Percentiles rank a stretch among this genome's conserved stretches.
These are phyloP conservation scores for Prunus dulcis DNA, from an alignment of 306 rosid species.

Conservation along the genomic window DNA sequence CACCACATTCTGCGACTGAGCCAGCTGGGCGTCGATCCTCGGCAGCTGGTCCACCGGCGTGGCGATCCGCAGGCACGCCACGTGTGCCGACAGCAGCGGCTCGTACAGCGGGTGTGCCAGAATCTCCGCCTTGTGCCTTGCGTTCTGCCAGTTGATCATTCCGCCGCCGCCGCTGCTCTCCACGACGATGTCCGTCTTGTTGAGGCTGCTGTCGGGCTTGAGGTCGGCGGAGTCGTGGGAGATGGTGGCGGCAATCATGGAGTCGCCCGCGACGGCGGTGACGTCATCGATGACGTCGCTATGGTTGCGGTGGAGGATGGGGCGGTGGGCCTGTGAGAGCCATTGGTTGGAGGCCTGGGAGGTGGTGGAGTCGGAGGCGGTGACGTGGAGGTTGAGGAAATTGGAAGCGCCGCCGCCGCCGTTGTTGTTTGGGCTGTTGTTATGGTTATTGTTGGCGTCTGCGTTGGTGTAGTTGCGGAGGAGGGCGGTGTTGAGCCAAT, in stretches of 20 bases:
- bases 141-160: constrained; percentile 79
- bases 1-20: constrained; percentile 90
- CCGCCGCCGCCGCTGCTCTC: constrained; percentile 42
- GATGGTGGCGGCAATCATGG: constrained; percentile 50
- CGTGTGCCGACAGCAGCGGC: constrained; percentile 88
- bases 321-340: constrained; percentile 44
- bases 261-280: constrained; percentile 38
- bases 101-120: constrained; percentile 82
- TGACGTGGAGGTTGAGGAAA: constrained; percentile 81
- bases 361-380: constrained; percentile 57
- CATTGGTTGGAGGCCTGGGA: constrained; percentile 69
- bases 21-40: constrained; percentile 90
- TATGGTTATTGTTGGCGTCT: constrained; percentile 12
- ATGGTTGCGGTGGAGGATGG: constrained; percentile 72
- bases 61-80: constrained; percentile 90
- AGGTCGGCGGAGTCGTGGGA: constrained; percentile 59
- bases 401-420: constrained; percentile 20
- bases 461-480: constrained; percentile 56
- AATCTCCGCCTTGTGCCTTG: constrained; percentile 76
- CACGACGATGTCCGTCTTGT: constrained; percentile 39
- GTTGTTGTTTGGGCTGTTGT: constrained; percentile 14
- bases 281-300: constrained; percentile 69
- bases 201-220: constrained; percentile 27
- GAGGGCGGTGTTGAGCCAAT: constrained; percentile 97
- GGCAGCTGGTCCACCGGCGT: constrained; percentile 98